A percentile compares a stretch with the other conserved stretches of the same genome.
Conservation (phyloP, 2,329 filamentous ascomycete species). For the Aspergillus tamarii region DNA sequence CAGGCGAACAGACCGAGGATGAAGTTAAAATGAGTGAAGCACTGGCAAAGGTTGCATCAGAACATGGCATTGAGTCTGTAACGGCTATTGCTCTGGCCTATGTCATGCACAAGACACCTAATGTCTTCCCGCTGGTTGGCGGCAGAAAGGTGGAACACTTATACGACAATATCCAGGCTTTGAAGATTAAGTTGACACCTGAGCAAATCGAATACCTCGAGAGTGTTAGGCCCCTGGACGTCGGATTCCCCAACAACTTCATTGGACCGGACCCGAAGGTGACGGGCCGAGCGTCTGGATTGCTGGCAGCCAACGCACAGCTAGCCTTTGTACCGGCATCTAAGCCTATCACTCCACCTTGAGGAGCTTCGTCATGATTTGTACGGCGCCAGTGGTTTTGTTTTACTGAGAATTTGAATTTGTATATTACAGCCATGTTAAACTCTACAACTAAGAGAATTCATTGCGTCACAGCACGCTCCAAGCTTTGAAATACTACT, state of each 20-base stretch:
- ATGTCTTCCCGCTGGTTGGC: constrained; percentile 75
- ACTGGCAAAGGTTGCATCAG: constrained; percentile 62
- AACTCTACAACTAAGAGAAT: neutral
- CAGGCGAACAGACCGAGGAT: constrained; percentile 50
- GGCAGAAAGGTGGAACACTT: constrained; percentile 72
- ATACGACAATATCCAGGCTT: constrained; percentile 31
- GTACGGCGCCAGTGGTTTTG: neutral
- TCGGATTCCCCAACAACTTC: constrained; percentile 69
- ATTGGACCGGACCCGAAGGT: constrained; percentile 42
- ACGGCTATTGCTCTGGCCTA: constrained; percentile 72
- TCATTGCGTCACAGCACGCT: neutral
- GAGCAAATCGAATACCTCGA: constrained; percentile 72
- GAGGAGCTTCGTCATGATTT: neutral
- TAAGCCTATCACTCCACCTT: constrained; percentile 19
- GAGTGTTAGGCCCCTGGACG: constrained; percentile 61
- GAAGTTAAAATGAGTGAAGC: constrained; percentile 58
- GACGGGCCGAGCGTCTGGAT: constrained; percentile 14
- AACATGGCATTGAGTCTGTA: constrained; percentile 59
- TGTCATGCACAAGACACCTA: constrained; percentile 71
- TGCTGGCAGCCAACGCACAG: constrained; percentile 16
- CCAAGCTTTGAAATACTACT: neutral
- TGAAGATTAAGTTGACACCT: constrained; percentile 51
- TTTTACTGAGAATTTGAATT: neutral
- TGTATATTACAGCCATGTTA: neutral
- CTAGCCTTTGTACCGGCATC: constrained; percentile 26